phyloP scores from a whole-genome alignment of 2,329 filamentous ascomycete species.

The Trichoderma endophyticum region DNA sequence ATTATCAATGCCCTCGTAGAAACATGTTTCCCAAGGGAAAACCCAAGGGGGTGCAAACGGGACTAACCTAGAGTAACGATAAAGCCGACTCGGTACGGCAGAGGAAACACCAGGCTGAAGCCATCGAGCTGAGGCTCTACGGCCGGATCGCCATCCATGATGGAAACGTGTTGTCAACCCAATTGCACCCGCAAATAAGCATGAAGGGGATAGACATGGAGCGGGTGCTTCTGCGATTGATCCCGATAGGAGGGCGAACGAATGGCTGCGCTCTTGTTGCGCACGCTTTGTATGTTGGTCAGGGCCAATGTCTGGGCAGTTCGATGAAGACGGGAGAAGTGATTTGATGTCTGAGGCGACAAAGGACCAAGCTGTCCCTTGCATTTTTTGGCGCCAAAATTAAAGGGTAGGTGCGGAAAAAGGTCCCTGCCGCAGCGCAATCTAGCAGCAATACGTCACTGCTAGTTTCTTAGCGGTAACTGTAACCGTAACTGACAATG shows the following conservation, averaged over 20 bases:
- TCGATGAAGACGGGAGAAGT: not conserved
- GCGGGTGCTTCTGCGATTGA: not conserved
- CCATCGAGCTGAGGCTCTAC: conserved; percentile 72
- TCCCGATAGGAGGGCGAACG: not conserved
- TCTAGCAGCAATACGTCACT: not conserved
- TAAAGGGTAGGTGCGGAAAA: not conserved
- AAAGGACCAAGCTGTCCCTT: conserved; percentile 9
- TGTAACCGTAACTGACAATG: not conserved
- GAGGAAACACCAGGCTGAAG: conserved; percentile 81
- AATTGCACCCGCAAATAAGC: not conserved
- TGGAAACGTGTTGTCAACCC: conserved; percentile 15
- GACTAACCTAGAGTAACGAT: conserved; percentile 76
- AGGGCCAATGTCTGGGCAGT: not conserved
- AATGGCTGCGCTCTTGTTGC: not conserved
- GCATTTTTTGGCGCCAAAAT: conserved; percentile 6
- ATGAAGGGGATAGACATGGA: not conserved
- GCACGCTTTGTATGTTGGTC: not conserved
- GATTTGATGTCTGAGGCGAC: not conserved
- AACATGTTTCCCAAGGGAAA: conserved; percentile 11
- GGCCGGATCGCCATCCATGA: conserved; percentile 71
- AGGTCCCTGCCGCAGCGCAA: conserved; percentile 2
- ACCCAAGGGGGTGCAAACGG: not conserved
- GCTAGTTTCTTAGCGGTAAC: not conserved
- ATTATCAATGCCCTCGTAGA: not conserved
- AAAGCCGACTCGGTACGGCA: conserved; percentile 85